Evolutionary conservation across 805 yeast species (phyloP).

Genomic region (Ogataea populi-albae): DNA sequence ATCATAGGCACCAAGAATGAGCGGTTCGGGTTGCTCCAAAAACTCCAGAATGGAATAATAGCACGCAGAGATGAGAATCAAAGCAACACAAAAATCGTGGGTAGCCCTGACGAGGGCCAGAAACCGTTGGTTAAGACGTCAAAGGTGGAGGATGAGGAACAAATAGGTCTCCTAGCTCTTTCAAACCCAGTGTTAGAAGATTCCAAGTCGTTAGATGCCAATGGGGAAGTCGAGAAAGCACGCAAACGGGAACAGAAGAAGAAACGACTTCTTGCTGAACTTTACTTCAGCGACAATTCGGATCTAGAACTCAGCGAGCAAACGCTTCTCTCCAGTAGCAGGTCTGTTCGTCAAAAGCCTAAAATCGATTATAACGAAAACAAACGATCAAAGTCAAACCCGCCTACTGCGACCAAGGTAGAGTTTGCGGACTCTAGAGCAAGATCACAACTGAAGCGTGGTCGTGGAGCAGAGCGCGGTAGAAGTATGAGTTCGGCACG

Average conservation of each 20-base stretch:
- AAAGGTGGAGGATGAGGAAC: background rate
- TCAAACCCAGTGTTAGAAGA: too few species aligned
- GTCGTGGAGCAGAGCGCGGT: too few species aligned
- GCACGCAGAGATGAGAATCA: too few species aligned
- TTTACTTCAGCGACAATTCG: constrained; percentile 26
- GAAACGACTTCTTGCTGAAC: constrained; percentile 18
- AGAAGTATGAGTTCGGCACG: too few species aligned
- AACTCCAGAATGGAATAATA: constrained; percentile 6
- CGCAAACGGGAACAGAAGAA: constrained; percentile 11
- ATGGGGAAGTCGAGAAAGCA: constrained; percentile 6
- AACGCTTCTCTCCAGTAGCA: constrained; percentile 10
- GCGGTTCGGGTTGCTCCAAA: constrained; percentile 11
- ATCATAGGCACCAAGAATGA: constrained; percentile 16
- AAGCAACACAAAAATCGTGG: constrained; percentile 5
- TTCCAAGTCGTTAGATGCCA: too few species aligned
- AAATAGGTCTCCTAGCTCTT: background rate
- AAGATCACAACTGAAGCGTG: too few species aligned
- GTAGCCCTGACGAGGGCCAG: too few species aligned
- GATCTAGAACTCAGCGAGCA: constrained; percentile 22
- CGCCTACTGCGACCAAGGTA: constrained; percentile 2
- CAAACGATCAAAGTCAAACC: constrained; percentile 12
- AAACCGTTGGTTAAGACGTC: too few species aligned
- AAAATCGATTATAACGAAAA: constrained; percentile 28
- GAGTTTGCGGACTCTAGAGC: too few species aligned
- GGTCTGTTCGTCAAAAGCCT: constrained; percentile 19